These are phyloP conservation scores for Xylaria intraflava DNA, from an alignment of 495 filamentous ascomycete species.

Conservation along the genomic window DNA sequence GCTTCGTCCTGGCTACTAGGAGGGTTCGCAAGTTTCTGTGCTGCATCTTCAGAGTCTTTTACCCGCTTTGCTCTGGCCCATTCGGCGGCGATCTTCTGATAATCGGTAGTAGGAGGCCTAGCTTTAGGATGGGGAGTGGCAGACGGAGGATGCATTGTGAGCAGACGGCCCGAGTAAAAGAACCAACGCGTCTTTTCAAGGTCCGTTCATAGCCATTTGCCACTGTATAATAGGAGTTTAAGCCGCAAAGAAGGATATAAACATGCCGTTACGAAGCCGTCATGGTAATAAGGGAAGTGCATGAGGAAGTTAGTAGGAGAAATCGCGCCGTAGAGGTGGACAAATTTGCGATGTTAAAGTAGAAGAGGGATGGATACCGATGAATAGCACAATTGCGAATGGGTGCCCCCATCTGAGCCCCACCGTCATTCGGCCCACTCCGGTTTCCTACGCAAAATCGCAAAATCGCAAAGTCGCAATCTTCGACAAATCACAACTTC, in stretches of 20 bases:
- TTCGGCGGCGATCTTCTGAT: slow-evolving; percentile 38
- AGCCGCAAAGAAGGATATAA: not conserved
- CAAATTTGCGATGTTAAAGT: not conserved
- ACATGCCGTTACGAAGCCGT: not conserved
- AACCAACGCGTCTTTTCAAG: slow-evolving; percentile 14
- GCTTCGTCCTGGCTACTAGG: slow-evolving; percentile 20
- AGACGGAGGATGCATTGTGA: slow-evolving; percentile 20
- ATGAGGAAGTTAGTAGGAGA: not conserved
- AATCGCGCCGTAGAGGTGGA: not conserved
- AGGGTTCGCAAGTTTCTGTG: slow-evolving; percentile 9
- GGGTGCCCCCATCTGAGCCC: no score
- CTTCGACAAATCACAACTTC: no score
- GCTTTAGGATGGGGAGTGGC: slow-evolving; percentile 14
- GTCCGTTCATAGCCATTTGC: slow-evolving; percentile 21
- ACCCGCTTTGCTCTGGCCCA: slow-evolving; percentile 42
- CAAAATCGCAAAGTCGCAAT: no score
- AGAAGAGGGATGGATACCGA: not conserved
- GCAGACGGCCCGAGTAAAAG: slow-evolving; percentile 4
- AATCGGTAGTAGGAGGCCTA: slow-evolving; percentile 29
- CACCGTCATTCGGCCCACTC: no score
- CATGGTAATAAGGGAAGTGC: slow-evolving; percentile 5
- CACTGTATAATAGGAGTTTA: not conserved
- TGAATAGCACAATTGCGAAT: not conserved
- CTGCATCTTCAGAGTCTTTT: slow-evolving; percentile 32
- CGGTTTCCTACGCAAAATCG: no score